Base-by-base conservation (phyloP, 2,329 filamentous ascomycete species). In the Erysiphe pulchra region DNA sequence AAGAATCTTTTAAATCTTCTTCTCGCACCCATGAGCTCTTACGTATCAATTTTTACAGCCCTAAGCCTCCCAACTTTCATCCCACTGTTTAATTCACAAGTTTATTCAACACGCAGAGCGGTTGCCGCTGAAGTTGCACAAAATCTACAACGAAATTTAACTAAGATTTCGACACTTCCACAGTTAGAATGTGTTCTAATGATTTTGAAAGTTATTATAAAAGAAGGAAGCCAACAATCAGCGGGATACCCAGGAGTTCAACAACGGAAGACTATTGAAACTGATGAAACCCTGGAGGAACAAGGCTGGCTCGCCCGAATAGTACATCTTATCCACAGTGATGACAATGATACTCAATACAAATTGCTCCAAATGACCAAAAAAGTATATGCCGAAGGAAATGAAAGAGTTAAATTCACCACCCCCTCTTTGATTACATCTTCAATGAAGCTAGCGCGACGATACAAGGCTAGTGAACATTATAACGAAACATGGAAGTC, bases 271-370 rank as follows among this genome's bases (percentile, higher is more conserved):
- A 73, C 74, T 17, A 66, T 72, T 42, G 92, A 98, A 65, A 95
- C 90, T 0, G 90, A 98, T 50, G 92, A 98, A 64, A 95, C 87
- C 0, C 76, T 95, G 56, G 87, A 98, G 62, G 90, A 98, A 63
- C 90, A 98, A 66, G 90, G 90, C 45, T 94, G 85, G 85, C 69
- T 98, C 46, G 90, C 90, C 33, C 73, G 90, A 54, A 78, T 98
- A 57, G 76, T 94, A 16, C 90, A 98, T 62, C 67, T 94, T 47
- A 73, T 98, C 45, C 70, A 83, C 47, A 80, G 75, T 40, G 69
- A 82, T 33, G 74, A 92, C 58, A 95, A 95, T 56, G 84, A 93
- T 54, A 92, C 80, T 0, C 90, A 98, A 59, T 90, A 93, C 64
- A 84, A 84, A 64, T 75, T 98, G 41, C 71, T 98, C 30, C 87